phyloP scores from a whole-genome alignment of 306 rosid genomes.

The Comarum palustre region DNA sequence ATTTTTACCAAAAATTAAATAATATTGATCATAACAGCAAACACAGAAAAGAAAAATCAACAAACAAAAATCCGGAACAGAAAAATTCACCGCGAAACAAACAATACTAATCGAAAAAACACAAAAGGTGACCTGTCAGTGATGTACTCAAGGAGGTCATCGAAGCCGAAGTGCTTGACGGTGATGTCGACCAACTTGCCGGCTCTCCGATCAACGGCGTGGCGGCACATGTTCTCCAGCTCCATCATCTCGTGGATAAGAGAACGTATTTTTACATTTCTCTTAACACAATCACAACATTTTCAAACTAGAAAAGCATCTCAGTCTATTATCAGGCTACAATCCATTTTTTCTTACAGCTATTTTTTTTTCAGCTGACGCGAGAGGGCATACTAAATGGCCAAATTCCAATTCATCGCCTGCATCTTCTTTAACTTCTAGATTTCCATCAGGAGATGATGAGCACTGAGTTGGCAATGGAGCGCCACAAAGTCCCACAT shows the following conservation, averaged over 20 bases:
- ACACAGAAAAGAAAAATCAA: not conserved
- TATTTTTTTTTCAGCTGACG: no score
- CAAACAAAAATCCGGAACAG: not conserved
- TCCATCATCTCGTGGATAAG: not conserved
- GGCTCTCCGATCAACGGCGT: constrained; percentile 43
- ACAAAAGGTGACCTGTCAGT: not conserved
- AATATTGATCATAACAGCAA: not conserved
- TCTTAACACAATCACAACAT: no score
- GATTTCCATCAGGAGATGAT: not conserved
- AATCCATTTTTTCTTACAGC: no score
- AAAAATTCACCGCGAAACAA: not conserved
- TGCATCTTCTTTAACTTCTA: not conserved
- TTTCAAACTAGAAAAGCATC: no score
- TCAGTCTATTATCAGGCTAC: no score
- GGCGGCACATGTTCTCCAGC: constrained; percentile 30
- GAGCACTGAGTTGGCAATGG: not conserved
- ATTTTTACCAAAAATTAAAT: no score
- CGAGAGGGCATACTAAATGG: no score
- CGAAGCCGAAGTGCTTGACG: constrained; percentile 38
- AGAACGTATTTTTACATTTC: no score
- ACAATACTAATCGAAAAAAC: not conserved
- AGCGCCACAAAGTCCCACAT: not conserved
- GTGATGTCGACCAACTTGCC: constrained; percentile 32
- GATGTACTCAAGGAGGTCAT: constrained; percentile 10
- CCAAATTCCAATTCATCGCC: not conserved